Evolutionary conservation across 2,329 filamentous ascomycete genomes (phyloP).

Genomic region (Dactylonectria macrodidyma): DNA sequence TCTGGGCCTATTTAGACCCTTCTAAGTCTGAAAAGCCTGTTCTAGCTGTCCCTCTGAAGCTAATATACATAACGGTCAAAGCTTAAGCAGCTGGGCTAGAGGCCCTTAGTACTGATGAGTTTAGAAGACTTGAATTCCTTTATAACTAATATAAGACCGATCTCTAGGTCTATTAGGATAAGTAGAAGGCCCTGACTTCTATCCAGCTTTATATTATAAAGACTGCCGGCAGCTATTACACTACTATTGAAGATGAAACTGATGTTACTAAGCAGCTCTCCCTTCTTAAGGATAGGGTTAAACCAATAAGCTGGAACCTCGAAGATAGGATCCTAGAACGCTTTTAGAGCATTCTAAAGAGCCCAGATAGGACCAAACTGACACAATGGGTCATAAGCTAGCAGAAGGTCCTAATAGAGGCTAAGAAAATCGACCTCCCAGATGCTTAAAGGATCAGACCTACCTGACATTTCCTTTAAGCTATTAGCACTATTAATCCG

Average conservation of each 20-base stretch:
- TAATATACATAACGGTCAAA: no score
- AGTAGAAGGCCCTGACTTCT: conserved; percentile 12
- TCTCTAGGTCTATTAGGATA: neutral
- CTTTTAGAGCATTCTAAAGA: conserved; percentile 14
- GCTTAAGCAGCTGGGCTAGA: neutral
- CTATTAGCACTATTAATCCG: neutral
- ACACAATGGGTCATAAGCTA: neutral
- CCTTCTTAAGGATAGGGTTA: neutral
- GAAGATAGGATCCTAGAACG: conserved; percentile 2
- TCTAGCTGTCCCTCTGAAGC: no score
- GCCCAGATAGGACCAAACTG: neutral
- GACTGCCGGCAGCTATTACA: conserved; percentile 12
- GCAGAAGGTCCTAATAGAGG: neutral
- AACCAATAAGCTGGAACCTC: neutral
- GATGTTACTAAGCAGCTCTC: conserved; percentile 5
- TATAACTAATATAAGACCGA: neutral
- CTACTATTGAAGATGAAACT: neutral
- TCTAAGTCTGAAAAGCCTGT: no score
- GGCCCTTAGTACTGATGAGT: conserved; percentile 1
- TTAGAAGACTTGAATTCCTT: conserved; percentile 1
- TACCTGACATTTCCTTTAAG: conserved; percentile 14
- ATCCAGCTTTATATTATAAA: conserved; percentile 10
- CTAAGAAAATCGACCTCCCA: neutral
- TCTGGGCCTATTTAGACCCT: no score
- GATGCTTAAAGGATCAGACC: neutral